Percentiles rank a stretch among this genome's conserved stretches.
These are phyloP conservation scores for Cladophialophora yegresii DNA, from an alignment of 2,329 filamentous ascomycete species.

Conservation along the genomic window DNA sequence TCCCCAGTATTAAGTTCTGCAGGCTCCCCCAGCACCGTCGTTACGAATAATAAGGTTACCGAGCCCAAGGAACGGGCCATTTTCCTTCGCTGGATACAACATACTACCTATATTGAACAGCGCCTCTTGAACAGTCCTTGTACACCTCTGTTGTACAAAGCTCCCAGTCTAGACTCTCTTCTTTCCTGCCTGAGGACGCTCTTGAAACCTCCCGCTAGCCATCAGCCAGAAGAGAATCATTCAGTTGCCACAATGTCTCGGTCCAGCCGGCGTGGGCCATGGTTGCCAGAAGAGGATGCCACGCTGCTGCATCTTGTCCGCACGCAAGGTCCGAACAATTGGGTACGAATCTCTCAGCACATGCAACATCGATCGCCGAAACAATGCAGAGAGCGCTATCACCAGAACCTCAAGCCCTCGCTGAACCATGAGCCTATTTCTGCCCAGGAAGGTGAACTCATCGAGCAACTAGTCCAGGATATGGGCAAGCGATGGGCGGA, in stretches of 20 bases:
- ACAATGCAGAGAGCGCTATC: constrained; percentile 91
- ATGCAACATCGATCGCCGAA: constrained; percentile 82
- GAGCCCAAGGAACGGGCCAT: not conserved
- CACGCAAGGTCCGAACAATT: constrained; percentile 76
- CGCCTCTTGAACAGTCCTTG: not conserved
- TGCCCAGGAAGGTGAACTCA: constrained; percentile 67
- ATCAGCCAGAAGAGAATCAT: not conserved
- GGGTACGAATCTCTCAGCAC: constrained; percentile 79
- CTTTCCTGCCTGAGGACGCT: not conserved
- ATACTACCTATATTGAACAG: not conserved
- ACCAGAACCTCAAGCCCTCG: constrained; percentile 83
- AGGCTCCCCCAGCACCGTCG: not conserved
- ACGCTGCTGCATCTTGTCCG: constrained; percentile 70
- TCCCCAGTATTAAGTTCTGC: not conserved
- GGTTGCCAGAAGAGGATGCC: constrained; percentile 76
- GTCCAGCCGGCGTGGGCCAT: constrained; percentile 73
- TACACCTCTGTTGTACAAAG: not conserved
- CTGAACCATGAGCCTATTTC: constrained; percentile 75
- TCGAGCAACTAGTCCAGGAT: constrained; percentile 73
- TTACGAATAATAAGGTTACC: not conserved
- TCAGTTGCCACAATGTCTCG: constrained; percentile 43
- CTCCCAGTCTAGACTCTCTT: not conserved
- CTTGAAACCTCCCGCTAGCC: not conserved
- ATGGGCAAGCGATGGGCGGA: constrained; percentile 92
- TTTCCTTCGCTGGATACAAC: not conserved